Conservation (phyloP, 768 basidiomycete species). For the Lactifluus rugatus region DNA sequence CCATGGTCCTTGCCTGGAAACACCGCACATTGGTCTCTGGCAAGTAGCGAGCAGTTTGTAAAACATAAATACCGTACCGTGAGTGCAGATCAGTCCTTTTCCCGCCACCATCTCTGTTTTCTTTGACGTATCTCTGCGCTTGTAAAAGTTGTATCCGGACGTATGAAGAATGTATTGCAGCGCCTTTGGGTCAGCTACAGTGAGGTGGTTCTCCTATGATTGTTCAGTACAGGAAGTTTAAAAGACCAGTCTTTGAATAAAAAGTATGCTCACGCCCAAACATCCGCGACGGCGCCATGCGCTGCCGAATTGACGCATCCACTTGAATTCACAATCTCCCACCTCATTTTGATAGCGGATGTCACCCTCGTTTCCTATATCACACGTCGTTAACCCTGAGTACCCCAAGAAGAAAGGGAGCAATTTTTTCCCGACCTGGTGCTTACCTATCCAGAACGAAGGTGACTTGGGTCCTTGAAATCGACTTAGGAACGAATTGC, state of each 20-base stretch:
- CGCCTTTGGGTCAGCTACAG: conserved; percentile 15
- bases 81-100: conserved; percentile 12
- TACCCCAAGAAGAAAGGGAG: neutral
- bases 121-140: conserved; percentile 10
- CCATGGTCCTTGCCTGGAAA: conserved; percentile 19
- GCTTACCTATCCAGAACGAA: conserved; percentile 13
- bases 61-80: conserved; percentile 12
- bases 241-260: neutral
- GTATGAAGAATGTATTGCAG: conserved; percentile 25
- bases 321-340: conserved; percentile 20
- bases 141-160: conserved; percentile 24
- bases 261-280: conserved; percentile 13
- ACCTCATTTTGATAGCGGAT: conserved; percentile 21
- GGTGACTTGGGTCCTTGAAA: neutral
- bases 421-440: too few relatives aligned
- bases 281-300: conserved; percentile 17
- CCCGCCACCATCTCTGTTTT: conserved; percentile 20
- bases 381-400: neutral
- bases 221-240: neutral
- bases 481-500: conserved; percentile 1
- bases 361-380: conserved; percentile 22
- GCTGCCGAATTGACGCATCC: conserved; percentile 9
- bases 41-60: neutral
- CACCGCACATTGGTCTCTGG: neutral
- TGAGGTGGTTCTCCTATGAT: neutral